A percentile compares a stretch with the other conserved stretches of the same genome.
Evolutionary conservation across 1,284 basidiomycete genomes (phyloP).

Genomic region (Kwoniella shivajii): DNA sequence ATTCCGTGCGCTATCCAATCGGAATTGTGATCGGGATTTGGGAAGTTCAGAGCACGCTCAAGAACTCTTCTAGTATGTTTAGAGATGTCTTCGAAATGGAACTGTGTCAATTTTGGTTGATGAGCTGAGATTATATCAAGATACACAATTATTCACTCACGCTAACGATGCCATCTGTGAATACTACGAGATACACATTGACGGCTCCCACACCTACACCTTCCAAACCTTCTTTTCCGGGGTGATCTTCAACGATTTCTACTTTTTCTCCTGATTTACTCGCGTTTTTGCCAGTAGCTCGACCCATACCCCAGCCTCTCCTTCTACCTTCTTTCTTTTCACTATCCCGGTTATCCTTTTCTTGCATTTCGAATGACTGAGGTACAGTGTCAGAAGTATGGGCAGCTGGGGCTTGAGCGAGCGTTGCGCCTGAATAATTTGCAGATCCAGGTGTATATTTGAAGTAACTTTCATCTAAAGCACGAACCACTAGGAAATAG

Average conservation of each 20-base stretch:
- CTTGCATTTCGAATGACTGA: not conserved
- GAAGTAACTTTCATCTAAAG: slow-evolving; percentile 72
- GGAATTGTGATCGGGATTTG: slow-evolving; percentile 62
- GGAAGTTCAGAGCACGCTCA: slow-evolving; percentile 63
- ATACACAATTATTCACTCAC: slow-evolving; percentile 58
- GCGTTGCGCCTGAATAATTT: slow-evolving; percentile 10
- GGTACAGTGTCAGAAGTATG: not conserved
- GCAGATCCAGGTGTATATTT: slow-evolving; percentile 56
- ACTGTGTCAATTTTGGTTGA: slow-evolving; percentile 63
- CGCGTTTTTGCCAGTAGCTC: slow-evolving; percentile 35
- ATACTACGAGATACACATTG: slow-evolving; percentile 87
- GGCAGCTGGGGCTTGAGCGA: not conserved
- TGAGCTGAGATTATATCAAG: no score
- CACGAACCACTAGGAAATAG: slow-evolving; percentile 87
- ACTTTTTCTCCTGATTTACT: slow-evolving; percentile 52
- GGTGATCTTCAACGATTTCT: slow-evolving; percentile 61
- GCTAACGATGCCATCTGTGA: slow-evolving; percentile 84
- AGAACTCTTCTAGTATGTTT: slow-evolving; percentile 82
- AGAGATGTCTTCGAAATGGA: slow-evolving; percentile 88
- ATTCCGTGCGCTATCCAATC: slow-evolving; percentile 96
- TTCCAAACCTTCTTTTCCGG: slow-evolving; percentile 62
- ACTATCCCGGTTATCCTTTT: slow-evolving; percentile 5
- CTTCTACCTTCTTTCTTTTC: slow-evolving; percentile 31
- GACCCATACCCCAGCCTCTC: slow-evolving; percentile 45
- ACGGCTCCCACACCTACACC: slow-evolving; percentile 71